Evolutionary conservation across 1,139 yeast species (phyloP), one percentile per base, ranked within the genome.

Genomic region (Blastobotrys raffinosifermentans): DNA sequence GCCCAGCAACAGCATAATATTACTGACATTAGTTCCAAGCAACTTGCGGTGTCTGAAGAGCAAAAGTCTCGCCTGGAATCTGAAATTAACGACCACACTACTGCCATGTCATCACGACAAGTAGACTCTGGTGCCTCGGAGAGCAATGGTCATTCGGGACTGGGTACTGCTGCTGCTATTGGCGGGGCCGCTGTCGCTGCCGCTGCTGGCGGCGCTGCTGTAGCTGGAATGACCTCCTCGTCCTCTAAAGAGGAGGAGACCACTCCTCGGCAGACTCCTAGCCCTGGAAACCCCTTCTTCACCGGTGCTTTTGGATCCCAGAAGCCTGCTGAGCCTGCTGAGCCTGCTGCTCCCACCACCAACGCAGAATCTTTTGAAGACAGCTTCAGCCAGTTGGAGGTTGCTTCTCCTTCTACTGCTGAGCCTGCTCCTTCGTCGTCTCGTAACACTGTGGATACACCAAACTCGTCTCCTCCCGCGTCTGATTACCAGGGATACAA

Each of bases 11-110:
- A 82, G 34, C 66, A 70, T 39, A 82, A 83, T 39, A 67, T 81
- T 51, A 69, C 73, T 15, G 71, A 80, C 26, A 85, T 85, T 19
- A 74, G 75, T 50, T 70, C 75, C 38, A 79, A 82, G 25, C 95
- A 86, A 57, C 70, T 78, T 38, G 79, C 75, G 33, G 75, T 80
- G 19, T 60, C 75, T 29, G 63, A 64, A 45, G 57, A 58, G 8
- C 82, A 80, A 52, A 69, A 75, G 31, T 73, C 69, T 16, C 69
- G 60, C 38, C 55, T 70, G 45, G 66, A 65, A 50, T 51, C 60
- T 11, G 64, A 66, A 34, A 53, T 74, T 30, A 7, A 25, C 7
- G 27, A 14, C 7, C 7, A 8, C 15, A 8, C 7, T 25, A 20
- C 23, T 20, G 13, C 27, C 11, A 6, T 8, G 15, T 14, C 7